Evolutionary conservation across 192 early-diverging fungal species (phyloP), one percentile per base, ranked within the genome.

Genomic region (Backusella liffmaniae): DNA sequence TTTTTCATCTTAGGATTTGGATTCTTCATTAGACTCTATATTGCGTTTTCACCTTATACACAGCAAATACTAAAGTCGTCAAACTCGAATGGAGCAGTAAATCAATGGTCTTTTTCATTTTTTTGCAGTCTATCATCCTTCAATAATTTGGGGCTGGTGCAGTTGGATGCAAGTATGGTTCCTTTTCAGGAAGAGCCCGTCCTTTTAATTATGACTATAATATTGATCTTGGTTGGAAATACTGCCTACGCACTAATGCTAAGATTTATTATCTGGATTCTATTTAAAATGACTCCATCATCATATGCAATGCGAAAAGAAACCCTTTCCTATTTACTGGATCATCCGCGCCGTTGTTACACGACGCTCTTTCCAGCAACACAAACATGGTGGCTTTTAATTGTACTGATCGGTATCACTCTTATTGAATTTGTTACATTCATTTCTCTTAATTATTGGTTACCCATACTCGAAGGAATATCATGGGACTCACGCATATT

Each of bases 271-370:
- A 82, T 82, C 10, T 82, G 80, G 80, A 12, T 26, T 18, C 16
- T 78, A n/a, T 82, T 73, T 59, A 67, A 69, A 13, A 23, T 72
- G 2, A 82, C 80, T 0, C 77, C 76, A n/a, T 34, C 67, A 15
- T 73, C 69, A 0, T 74, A 66, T 13, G 34, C 56, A 13, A 72
- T 78, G 37, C 76, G 69, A 42, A 78, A 70, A 37, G 77, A 82
- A 46, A 76, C 80, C 1, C 42, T 82, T 23, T 59, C 66, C 4
- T 82, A 71, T 73, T 53, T 82, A 12, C 46, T 82, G 1, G 74
- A 82, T 49, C 80, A 82, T 46, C 80, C 80, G 16, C 80, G 80
- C 37, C 53, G 80, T 30, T 78, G 76, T 66, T 82, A 77, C 32
- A 82, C 80, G 4, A 78, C 77, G 1, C 39, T 82, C 0, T 82